Evolutionary conservation across 495 filamentous ascomycete species (phyloP).

Genomic region (Daldinia childiae): DNA sequence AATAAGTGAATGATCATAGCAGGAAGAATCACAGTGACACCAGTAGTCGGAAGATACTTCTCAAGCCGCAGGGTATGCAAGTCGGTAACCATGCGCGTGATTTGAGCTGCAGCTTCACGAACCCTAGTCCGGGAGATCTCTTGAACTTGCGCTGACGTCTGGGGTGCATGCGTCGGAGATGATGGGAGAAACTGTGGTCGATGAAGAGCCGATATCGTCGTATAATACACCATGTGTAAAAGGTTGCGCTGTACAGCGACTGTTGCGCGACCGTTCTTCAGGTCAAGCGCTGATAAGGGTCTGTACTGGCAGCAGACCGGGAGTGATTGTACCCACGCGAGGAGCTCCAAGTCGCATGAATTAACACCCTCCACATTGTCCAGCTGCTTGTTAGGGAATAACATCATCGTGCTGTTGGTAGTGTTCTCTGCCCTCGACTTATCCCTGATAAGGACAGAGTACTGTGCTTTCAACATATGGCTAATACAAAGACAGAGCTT

Average conservation of each 20-base stretch:
- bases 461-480: constrained; percentile 84
- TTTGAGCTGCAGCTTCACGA: constrained; percentile 78
- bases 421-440: constrained; percentile 74
- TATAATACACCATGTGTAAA: constrained; percentile 88
- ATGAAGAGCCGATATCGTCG: constrained; percentile 86
- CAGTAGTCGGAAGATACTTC: constrained; percentile 82
- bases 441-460: constrained; percentile 85
- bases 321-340: constrained; percentile 74
- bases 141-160: constrained; percentile 67
- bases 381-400: constrained; percentile 84
- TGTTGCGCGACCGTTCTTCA: constrained; percentile 49
- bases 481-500: constrained; percentile 88
- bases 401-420: constrained; percentile 86
- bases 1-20: constrained; percentile 92
- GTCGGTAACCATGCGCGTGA: constrained; percentile 78
- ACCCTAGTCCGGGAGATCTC: constrained; percentile 83
- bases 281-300: constrained; percentile 58
- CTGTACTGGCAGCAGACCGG: constrained; percentile 72
- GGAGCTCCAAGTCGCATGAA: constrained; percentile 75
- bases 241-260: constrained; percentile 79
- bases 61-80: constrained; percentile 75
- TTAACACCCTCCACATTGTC: constrained; percentile 78
- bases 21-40: constrained; percentile 87
- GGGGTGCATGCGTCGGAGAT: constrained; percentile 64
- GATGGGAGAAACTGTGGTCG: constrained; percentile 86